A percentile compares a stretch with the other conserved stretches of the same genome.
phyloP scores from a whole-genome alignment of 1,284 basidiomycete species.

The Papiliotrema fonsecae region DNA sequence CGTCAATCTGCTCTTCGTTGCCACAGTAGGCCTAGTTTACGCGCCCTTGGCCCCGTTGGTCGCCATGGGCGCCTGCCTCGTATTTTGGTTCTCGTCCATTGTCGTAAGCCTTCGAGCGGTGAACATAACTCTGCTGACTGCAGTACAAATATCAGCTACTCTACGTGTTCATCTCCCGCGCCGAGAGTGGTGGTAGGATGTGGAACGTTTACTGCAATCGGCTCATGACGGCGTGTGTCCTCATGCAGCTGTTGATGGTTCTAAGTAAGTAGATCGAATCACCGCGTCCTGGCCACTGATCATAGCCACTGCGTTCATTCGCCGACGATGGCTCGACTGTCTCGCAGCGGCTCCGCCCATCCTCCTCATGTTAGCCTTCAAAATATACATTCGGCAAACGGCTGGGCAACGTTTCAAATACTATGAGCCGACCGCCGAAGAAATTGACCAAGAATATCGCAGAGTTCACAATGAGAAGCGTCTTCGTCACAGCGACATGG shows the following conservation, averaged over 20 bases:
- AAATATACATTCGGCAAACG: slow-evolving; percentile 66
- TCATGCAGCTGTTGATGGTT: slow-evolving; percentile 82
- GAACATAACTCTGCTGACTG: slow-evolving; percentile 49
- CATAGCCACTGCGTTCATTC: slow-evolving; percentile 77
- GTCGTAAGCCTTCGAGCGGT: slow-evolving; percentile 57
- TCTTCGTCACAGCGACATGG: slow-evolving; percentile 18
- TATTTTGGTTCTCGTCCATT: slow-evolving; percentile 64
- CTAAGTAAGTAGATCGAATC: slow-evolving; percentile 70
- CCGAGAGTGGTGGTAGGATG: slow-evolving; percentile 85
- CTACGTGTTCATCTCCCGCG: slow-evolving; percentile 81
- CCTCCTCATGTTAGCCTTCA: slow-evolving; percentile 70
- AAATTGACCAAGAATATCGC: slow-evolving; percentile 40
- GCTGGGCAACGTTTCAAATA: slow-evolving; percentile 71
- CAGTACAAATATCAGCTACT: slow-evolving; percentile 85
- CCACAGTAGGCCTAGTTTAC: slow-evolving; percentile 78
- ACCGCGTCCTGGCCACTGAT: slow-evolving; percentile 7
- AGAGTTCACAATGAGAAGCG: slow-evolving; percentile 33
- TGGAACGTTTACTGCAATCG: slow-evolving; percentile 92
- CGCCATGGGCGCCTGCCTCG: slow-evolving; percentile 56
- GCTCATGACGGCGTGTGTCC: slow-evolving; percentile 63
- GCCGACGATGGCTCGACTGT: slow-evolving; percentile 58
- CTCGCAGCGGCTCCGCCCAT: slow-evolving; percentile 62
- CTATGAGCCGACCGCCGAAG: slow-evolving; percentile 52
- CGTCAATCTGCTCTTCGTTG: slow-evolving; percentile 69
- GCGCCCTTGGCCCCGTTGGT: slow-evolving; percentile 88